These are phyloP conservation scores for Shiraia bambusicola DNA, from an alignment of 2,329 filamentous ascomycete genomes.

Conservation along the genomic window DNA sequence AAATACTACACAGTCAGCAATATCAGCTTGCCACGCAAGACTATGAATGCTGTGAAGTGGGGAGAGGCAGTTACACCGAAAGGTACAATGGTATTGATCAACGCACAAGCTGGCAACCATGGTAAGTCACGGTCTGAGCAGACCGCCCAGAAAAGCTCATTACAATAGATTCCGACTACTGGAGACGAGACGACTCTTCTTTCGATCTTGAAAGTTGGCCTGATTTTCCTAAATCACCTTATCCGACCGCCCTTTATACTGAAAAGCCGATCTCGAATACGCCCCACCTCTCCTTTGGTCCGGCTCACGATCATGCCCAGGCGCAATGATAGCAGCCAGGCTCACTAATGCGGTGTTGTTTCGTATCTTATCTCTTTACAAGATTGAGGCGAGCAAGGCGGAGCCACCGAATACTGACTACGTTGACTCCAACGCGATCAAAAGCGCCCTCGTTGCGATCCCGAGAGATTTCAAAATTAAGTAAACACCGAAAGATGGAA, in stretches of 20 bases:
- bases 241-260: constrained; percentile 1
- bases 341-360: constrained; percentile 55
- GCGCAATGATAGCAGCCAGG: constrained; percentile 54
- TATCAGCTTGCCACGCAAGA: constrained; percentile 57
- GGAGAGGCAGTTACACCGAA: constrained; percentile 54
- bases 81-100: constrained; percentile 58
- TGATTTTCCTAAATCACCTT: neutral
- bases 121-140: constrained; percentile 42
- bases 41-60: constrained; percentile 54
- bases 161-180: constrained; percentile 53
- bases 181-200: constrained; percentile 47
- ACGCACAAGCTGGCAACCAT: constrained; percentile 58
- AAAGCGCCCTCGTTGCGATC: constrained; percentile 61
- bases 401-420: constrained; percentile 63
- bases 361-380: constrained; percentile 53
- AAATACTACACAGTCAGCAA: constrained; percentile 57
- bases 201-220: constrained; percentile 57
- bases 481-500: constrained; percentile 54
- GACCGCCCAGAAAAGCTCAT: constrained; percentile 48
- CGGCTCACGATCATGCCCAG: constrained; percentile 55
- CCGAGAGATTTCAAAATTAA: constrained; percentile 60
- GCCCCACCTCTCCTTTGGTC: constrained; percentile 54
- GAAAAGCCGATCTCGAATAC: constrained; percentile 27
- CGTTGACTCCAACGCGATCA: constrained; percentile 63
- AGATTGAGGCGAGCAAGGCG: constrained; percentile 51